Conservation (phyloP, 1,139 yeast species). For the Suhomyces bolitotheri region DNA sequence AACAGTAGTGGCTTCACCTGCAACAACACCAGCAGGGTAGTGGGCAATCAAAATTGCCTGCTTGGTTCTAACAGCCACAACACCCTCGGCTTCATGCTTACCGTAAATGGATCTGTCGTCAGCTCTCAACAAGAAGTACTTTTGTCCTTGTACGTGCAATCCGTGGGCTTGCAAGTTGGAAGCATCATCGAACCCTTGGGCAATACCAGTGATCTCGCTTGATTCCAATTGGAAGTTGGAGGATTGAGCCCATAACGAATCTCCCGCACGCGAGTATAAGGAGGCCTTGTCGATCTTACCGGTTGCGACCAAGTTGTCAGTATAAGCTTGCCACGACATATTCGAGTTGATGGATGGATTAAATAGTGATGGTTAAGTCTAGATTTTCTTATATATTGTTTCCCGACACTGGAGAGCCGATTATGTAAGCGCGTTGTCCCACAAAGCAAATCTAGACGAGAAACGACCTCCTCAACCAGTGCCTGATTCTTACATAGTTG, state of each 20-base stretch:
- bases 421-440: constrained; percentile 8
- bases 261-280: constrained; percentile 91
- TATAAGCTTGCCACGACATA: constrained; percentile 72
- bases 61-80: constrained; percentile 87
- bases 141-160: constrained; percentile 78
- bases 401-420: constrained; percentile 2
- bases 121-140: constrained; percentile 85
- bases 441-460: constrained; percentile 11
- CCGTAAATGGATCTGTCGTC: constrained; percentile 95
- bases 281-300: constrained; percentile 91
- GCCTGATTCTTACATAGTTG: too few species aligned
- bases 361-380: constrained; percentile 2
- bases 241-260: constrained; percentile 90
- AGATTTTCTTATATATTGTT: constrained; percentile 7
- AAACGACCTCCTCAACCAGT: too few species aligned
- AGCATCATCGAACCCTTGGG: constrained; percentile 80
- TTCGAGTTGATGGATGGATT: constrained; percentile 1
- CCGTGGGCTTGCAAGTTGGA: constrained; percentile 80
- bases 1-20: constrained; percentile 92
- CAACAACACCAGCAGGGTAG: constrained; percentile 85
- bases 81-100: constrained; percentile 83
- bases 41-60: constrained; percentile 94
- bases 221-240: constrained; percentile 67
- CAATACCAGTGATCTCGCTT: constrained; percentile 72
- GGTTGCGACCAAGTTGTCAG: constrained; percentile 85